Evolutionary conservation across 2,329 filamentous ascomycete species (phyloP).

Genomic region (Cryphonectria nitschkei): DNA sequence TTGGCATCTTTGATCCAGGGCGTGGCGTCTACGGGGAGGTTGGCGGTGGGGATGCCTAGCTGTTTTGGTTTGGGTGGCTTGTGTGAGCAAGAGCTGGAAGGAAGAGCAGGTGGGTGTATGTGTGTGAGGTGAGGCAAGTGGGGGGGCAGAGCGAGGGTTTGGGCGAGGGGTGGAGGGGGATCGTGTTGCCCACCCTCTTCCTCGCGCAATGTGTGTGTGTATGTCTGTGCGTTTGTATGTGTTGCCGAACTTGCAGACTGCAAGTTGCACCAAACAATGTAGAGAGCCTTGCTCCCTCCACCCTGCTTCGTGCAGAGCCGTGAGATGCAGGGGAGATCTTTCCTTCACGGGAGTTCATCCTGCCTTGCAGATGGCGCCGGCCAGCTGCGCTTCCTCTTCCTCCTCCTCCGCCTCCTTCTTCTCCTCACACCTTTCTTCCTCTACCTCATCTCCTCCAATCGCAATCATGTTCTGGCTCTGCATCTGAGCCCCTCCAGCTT

Average conservation of each 20-base stretch:
- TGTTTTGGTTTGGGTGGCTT: constrained; percentile 40
- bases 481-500: constrained; percentile 2
- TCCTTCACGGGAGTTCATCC: not conserved
- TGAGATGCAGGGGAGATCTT: not conserved
- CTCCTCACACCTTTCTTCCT: not conserved
- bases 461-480: constrained; percentile 6
- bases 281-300: not conserved
- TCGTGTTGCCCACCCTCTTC: not conserved
- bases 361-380: not conserved
- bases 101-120: not conserved
- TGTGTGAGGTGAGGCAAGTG: not conserved
- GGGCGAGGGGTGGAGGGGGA: constrained; percentile 17
- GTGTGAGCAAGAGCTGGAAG: constrained; percentile 7
- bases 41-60: constrained; percentile 96
- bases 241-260: constrained; percentile 5
- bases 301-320: not conserved
- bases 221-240: constrained; percentile 1
- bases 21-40: constrained; percentile 74
- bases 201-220: too few relatives aligned
- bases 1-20: constrained; percentile 66
- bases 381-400: not conserved
- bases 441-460: not conserved
- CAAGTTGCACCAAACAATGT: constrained; percentile 1
- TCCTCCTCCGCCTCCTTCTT: constrained; percentile 1
- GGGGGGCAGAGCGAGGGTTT: constrained; percentile 12